A percentile compares a stretch with the other conserved stretches of the same genome.
These are phyloP conservation scores for Elongisporangium senticosum DNA, from an alignment of 352 stramenopile genomes.

Conservation along the genomic window DNA sequence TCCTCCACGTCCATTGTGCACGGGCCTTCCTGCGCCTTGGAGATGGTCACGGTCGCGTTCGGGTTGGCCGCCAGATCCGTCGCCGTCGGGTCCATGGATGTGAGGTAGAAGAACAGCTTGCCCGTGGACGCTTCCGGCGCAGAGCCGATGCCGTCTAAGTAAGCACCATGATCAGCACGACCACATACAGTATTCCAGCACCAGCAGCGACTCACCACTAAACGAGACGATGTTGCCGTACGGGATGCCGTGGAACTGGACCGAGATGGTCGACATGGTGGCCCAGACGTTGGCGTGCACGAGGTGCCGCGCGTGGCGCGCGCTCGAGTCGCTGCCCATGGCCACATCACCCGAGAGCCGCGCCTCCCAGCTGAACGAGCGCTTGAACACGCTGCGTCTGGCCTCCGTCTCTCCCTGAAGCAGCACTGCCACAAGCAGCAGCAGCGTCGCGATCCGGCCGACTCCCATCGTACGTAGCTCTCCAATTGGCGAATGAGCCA, in stretches of 20 bases:
- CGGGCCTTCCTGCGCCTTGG: constrained; percentile 46
- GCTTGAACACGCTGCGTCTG: constrained; percentile 6
- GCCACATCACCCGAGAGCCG: constrained; percentile 1
- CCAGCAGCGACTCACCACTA: constrained; percentile 31
- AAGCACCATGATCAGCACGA: not conserved
- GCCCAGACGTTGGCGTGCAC: constrained; percentile 64
- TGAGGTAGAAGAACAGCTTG: constrained; percentile 72
- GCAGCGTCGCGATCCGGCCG: constrained; percentile 6
- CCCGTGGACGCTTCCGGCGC: constrained; percentile 43
- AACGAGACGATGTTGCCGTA: constrained; percentile 61
- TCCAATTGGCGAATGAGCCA: constrained; percentile 11
- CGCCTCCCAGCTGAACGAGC: constrained; percentile 3
- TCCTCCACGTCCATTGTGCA: constrained; percentile 69
- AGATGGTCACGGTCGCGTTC: constrained; percentile 51
- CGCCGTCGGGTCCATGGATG: constrained; percentile 36
- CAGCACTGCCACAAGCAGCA: constrained; percentile 10
- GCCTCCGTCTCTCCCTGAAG: constrained; percentile 4
- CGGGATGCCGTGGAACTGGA: constrained; percentile 45
- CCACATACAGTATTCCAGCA: not conserved
- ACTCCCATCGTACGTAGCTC: constrained; percentile 8
- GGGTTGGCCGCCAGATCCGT: constrained; percentile 49
- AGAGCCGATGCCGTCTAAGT: constrained; percentile 50
- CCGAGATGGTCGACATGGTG: constrained; percentile 56
- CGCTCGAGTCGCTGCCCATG: constrained; percentile 12
- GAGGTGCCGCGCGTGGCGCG: constrained; percentile 47